Evolutionary conservation across 805 yeast genomes (phyloP).

Genomic region (Limtongia smithiae): DNA sequence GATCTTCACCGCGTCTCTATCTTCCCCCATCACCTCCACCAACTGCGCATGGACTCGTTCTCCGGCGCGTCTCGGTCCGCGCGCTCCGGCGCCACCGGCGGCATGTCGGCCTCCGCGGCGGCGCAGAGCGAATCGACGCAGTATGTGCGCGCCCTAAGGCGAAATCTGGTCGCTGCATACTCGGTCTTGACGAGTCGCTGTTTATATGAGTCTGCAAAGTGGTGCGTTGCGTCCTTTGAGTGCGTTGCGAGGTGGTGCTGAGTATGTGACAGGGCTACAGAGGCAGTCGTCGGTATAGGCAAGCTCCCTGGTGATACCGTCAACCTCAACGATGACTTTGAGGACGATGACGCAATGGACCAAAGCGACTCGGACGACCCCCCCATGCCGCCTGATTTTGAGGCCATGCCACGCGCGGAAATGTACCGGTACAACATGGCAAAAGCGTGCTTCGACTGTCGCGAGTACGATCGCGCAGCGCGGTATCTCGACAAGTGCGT

Average conservation of each 20-base stretch:
- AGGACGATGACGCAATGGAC: slow-evolving; percentile 13
- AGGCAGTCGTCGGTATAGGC: slow-evolving; percentile 68
- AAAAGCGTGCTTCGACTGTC: slow-evolving; percentile 68
- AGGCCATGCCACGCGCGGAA: slow-evolving; percentile 31
- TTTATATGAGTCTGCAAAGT: slow-evolving; percentile 68
- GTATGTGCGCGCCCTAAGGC: slow-evolving; percentile 1
- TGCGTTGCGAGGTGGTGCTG: not conserved
- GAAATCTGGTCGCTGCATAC: slow-evolving; percentile 43
- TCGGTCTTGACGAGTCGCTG: slow-evolving; percentile 52
- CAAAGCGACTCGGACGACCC: not conserved
- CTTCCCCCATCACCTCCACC: too few species aligned
- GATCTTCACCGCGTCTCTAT: too few species aligned
- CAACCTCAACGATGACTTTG: slow-evolving; percentile 32
- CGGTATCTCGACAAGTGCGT: slow-evolving; percentile 51
- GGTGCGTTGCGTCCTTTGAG: slow-evolving; percentile 41
- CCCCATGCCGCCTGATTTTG: not conserved
- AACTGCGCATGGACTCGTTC: too few species aligned
- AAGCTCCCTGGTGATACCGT: slow-evolving; percentile 15
- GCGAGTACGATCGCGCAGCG: slow-evolving; percentile 80
- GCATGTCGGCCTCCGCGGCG: too few species aligned
- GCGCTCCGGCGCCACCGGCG: not conserved
- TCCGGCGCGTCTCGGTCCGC: not conserved
- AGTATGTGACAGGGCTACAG: slow-evolving; percentile 47
- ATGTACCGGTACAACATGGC: slow-evolving; percentile 57
- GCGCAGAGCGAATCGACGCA: too few species aligned